Evolutionary conservation across 176 grass and related monocot genomes (phyloP), one percentile per base, ranked within the genome.

Genomic region (Musa schizocarpa): DNA sequence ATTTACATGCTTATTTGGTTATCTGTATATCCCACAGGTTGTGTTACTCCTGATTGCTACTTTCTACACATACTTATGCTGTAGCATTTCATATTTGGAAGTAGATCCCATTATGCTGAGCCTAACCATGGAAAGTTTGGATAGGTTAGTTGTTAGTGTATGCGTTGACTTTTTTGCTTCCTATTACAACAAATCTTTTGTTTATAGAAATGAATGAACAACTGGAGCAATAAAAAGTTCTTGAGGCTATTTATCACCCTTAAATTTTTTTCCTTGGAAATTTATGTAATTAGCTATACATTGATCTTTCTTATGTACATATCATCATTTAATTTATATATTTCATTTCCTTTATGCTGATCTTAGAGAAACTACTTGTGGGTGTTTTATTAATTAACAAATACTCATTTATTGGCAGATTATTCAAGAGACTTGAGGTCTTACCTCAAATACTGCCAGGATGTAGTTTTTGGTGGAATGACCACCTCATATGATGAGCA

Each of bases 371-470:
- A 56, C 11, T 11, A 54, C 8, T 26, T 23, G 17, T 74, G 9
- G 8, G 53, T 56, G 25, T 12, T 14, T 27, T 27, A 19, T 17
- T 50, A 57, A 56, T 74, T 74, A 55, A 74, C 72, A 16, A 14
- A 9, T 74, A 69, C 62, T 57, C 43, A 65, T 24, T 54, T 80
- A 61, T 83, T 25, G 74, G 72, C 77, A 96, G 93, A 92, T 49
- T 90, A 92, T 82, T 88, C 85, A 12, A 86, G 74, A 71, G 93
- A 92, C 26, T 71, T 92, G 63, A 78, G 27, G 25, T 88, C 89
- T 23, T 96, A 90, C 88, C 74, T 96, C 75, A 96, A 81, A 23
- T 96, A 96, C 67, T 96, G 81, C 81, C 82, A 86, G 62, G 89
- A 96, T 69, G 71, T 88, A 76, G 23, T 92, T 81, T 92, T 92